Conservation (phyloP, 1,284 basidiomycete species). For the Sanguinoderma infundibulare region DNA sequence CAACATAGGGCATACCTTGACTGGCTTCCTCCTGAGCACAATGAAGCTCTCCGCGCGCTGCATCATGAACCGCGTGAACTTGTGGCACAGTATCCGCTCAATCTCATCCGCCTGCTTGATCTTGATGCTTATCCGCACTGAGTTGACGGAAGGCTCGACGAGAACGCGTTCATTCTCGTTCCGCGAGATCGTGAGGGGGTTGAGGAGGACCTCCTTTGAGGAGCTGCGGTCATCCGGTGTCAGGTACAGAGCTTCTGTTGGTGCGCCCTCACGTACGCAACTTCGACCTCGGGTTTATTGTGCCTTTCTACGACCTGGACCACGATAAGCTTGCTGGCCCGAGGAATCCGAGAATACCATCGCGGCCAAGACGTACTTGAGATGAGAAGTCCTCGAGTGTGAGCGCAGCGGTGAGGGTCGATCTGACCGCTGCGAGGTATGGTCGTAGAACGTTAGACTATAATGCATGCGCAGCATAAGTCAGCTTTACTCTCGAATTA, state of each 20-base stretch:
- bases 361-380: slow-evolving; percentile 60
- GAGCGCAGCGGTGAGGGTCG: slow-evolving; percentile 95
- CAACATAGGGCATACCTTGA: slow-evolving; percentile 60
- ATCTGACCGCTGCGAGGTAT: slow-evolving; percentile 95
- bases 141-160: slow-evolving; percentile 97
- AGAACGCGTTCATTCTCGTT: slow-evolving; percentile 97
- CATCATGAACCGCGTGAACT: slow-evolving; percentile 99
- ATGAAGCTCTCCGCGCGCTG: slow-evolving; percentile 98
- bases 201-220: slow-evolving; percentile 93
- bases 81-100: slow-evolving; percentile 95
- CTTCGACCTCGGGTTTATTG: slow-evolving; percentile 95
- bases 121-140: slow-evolving; percentile 93
- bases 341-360: slow-evolving; percentile 4
- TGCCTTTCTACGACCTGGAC: slow-evolving; percentile 90
- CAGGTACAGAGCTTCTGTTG: neutral
- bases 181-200: slow-evolving; percentile 91
- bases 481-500: neutral
- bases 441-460: slow-evolving; percentile 88
- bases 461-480: neutral
- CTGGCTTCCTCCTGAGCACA: slow-evolving; percentile 92
- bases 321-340: slow-evolving; percentile 18
- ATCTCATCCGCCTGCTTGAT: slow-evolving; percentile 99
- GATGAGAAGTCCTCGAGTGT: slow-evolving; percentile 98
- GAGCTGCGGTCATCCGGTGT: slow-evolving; percentile 50
- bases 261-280: slow-evolving; percentile 51